A percentile compares a stretch with the other conserved stretches of the same genome.
These are phyloP conservation scores for Achlya hypogyna DNA, from an alignment of 352 stramenopile genomes.

Conservation along the genomic window DNA sequence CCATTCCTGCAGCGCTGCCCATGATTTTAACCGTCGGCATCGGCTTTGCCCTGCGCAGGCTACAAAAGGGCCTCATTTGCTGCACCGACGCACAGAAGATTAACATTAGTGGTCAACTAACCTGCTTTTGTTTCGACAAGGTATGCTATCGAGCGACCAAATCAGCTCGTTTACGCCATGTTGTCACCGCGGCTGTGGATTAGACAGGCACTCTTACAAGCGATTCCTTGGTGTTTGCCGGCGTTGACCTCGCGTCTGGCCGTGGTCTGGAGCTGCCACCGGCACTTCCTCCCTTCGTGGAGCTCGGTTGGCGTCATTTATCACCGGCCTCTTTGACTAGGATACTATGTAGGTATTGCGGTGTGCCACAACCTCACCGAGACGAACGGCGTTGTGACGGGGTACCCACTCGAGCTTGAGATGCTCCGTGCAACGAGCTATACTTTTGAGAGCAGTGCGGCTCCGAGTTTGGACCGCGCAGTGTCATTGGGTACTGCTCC, in stretches of 20 bases:
- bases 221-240: slow-evolving; percentile 61
- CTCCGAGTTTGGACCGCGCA: no score
- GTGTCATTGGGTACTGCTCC: neutral
- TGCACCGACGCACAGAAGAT: slow-evolving; percentile 60
- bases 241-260: no score
- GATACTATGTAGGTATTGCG: slow-evolving; percentile 33
- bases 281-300: no score
- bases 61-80: slow-evolving; percentile 32
- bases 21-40: slow-evolving; percentile 47
- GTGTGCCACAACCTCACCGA: slow-evolving; percentile 61
- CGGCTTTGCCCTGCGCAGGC: slow-evolving; percentile 42
- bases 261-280: no score
- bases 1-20: slow-evolving; percentile 40
- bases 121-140: slow-evolving; percentile 80
- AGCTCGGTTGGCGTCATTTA: slow-evolving; percentile 29
- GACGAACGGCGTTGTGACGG: slow-evolving; percentile 38
- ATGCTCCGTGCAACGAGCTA: slow-evolving; percentile 67
- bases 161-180: no score
- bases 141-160: no score
- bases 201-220: slow-evolving; percentile 64
- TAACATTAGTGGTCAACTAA: slow-evolving; percentile 55
- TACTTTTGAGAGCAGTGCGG: slow-evolving; percentile 35
- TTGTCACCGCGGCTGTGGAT: no score
- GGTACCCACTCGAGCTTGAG: slow-evolving; percentile 58
- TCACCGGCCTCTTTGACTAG: neutral